phyloP scores from a whole-genome alignment of 495 filamentous ascomycete genomes.

The Penicillium egyptiacum region DNA sequence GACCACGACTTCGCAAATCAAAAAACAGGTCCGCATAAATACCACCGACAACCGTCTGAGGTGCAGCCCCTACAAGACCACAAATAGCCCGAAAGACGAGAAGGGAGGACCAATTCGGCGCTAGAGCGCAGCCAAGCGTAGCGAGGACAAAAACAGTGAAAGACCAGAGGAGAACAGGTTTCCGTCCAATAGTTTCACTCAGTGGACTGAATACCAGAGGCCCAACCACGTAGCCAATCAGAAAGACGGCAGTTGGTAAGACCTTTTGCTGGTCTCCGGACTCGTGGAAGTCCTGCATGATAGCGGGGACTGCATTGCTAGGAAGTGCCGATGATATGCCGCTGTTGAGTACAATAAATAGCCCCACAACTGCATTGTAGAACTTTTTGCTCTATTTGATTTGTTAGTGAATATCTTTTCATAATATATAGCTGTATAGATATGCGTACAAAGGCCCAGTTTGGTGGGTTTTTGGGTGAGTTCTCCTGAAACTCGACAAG shows the following conservation, averaged over 20 bases:
- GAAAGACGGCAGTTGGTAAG: conserved; percentile 72
- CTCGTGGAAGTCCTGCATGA: conserved; percentile 41
- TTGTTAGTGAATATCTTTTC: conserved; percentile 9
- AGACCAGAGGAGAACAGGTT: conserved; percentile 56
- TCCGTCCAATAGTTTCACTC: conserved; percentile 70
- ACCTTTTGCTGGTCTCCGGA: conserved; percentile 50
- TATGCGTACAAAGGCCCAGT: conserved; percentile 35
- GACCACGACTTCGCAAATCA: conserved; percentile 57
- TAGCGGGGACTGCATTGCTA: conserved; percentile 59
- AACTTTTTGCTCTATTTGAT: conserved; percentile 52
- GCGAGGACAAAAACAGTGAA: conserved; percentile 66
- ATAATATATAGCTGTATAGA: background rate
- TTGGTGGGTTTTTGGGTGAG: conserved; percentile 31
- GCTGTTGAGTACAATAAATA: conserved; percentile 67
- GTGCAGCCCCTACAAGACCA: conserved; percentile 63
- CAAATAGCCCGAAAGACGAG: conserved; percentile 67
- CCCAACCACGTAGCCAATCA: conserved; percentile 69
- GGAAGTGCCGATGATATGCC: conserved; percentile 70
- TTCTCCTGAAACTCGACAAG: conserved; percentile 34
- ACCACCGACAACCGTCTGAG: conserved; percentile 70
- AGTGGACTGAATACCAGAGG: conserved; percentile 67
- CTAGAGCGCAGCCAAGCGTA: conserved; percentile 66
- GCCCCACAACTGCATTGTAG: conserved; percentile 54
- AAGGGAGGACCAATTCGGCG: conserved; percentile 65
- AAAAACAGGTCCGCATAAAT: conserved; percentile 72